Percentiles rank a stretch among this genome's conserved stretches.
phyloP scores from a whole-genome alignment of 192 early-diverging fungal genomes.

The Coemansia sp. region DNA sequence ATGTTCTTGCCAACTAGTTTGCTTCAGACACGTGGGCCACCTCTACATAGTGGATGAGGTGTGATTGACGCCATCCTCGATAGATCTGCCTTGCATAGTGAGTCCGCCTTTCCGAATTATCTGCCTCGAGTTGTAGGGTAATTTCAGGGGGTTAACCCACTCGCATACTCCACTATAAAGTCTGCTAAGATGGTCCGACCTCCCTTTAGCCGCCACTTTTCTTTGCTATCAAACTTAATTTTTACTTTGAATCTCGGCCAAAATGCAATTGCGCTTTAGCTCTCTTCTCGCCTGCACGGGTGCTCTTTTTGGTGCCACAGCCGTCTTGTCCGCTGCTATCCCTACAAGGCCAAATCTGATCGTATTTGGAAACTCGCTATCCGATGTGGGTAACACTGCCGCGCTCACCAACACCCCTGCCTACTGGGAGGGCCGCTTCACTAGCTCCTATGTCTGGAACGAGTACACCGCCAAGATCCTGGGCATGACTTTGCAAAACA shows the following conservation, averaged over 20 bases:
- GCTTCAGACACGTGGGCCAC: background rate
- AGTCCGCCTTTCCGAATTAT: background rate
- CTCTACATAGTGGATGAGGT: background rate
- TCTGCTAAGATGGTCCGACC: background rate
- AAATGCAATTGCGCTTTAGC: slow-evolving; percentile 1
- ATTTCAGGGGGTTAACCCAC: background rate
- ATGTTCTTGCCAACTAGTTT: background rate
- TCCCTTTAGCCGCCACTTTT: background rate
- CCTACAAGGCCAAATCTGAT: slow-evolving; percentile 6
- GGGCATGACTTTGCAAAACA: slow-evolving; percentile 8
- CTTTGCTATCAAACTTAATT: background rate
- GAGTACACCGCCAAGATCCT: slow-evolving; percentile 11
- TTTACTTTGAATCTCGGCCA: background rate
- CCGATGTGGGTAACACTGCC: slow-evolving; percentile 7
- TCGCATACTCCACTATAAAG: background rate
- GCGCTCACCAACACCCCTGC: background rate
- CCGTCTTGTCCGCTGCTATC: background rate
- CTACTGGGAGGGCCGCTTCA: slow-evolving; percentile 15
- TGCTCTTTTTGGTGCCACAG: background rate
- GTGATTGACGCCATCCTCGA: background rate
- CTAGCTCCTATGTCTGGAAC: slow-evolving; percentile 14
- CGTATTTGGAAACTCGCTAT: slow-evolving; percentile 10
- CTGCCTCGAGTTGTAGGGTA: background rate
- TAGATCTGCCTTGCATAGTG: background rate
- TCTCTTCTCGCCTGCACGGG: background rate